phyloP scores from a whole-genome alignment of 495 filamentous ascomycete genomes.

The Emericellopsis terricola region DNA sequence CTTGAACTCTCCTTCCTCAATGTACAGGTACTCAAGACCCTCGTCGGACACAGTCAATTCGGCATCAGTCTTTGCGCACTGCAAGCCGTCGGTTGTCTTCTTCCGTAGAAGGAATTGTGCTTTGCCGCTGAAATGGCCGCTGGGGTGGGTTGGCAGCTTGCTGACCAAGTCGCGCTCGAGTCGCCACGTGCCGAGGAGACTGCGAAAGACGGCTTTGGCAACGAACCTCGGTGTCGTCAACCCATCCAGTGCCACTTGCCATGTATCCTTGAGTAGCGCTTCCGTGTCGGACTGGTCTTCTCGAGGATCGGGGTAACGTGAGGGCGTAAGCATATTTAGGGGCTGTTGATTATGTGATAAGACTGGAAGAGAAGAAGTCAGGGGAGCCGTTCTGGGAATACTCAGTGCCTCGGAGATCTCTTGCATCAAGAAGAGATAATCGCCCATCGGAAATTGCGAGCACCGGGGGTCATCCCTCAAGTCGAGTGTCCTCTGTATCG shows the following conservation, averaged over 20 bases:
- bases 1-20: constrained; percentile 41
- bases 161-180: constrained; percentile 31
- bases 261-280: constrained; percentile 12
- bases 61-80: constrained; percentile 29
- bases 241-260: constrained; percentile 14
- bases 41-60: constrained; percentile 4
- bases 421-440: constrained; percentile 67
- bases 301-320: constrained; percentile 17
- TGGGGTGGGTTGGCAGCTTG: constrained; percentile 29
- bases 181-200: constrained; percentile 56
- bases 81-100: constrained; percentile 28
- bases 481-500: constrained; percentile 21
- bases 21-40: constrained; percentile 44
- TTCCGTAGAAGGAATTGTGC: constrained; percentile 43
- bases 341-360: constrained; percentile 16
- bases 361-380: constrained; percentile 8
- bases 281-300: constrained; percentile 5
- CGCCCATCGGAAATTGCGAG: constrained; percentile 66
- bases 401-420: constrained; percentile 39
- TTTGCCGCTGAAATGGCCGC: constrained; percentile 39
- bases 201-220: constrained; percentile 49
- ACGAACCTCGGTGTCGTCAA: constrained; percentile 26
- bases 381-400: constrained; percentile 13
- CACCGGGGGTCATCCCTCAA: constrained; percentile 20
- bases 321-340: constrained; percentile 27